A percentile compares a stretch with the other conserved stretches of the same genome.
phyloP scores from a whole-genome alignment of 768 basidiomycete genomes.

The Boletellus ananas region DNA sequence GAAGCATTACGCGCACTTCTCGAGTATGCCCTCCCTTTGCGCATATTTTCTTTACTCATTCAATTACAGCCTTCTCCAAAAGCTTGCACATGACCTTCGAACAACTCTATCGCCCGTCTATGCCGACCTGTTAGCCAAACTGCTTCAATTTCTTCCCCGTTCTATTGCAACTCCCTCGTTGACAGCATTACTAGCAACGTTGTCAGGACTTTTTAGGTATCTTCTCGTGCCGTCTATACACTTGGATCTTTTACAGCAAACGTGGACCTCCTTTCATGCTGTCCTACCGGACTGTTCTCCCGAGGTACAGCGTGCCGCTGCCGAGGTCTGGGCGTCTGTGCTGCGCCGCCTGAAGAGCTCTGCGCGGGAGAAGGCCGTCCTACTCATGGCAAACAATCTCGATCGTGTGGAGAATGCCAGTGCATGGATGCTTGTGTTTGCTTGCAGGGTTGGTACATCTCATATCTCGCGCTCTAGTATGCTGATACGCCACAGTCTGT shows the following conservation, averaged over 20 bases:
- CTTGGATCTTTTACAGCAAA: constrained; percentile 48
- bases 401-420: constrained; percentile 56
- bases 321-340: constrained; percentile 84
- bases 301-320: constrained; percentile 72
- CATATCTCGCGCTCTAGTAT: constrained; percentile 3
- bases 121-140: constrained; percentile 46
- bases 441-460: constrained; percentile 59
- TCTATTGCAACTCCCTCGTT: constrained; percentile 59
- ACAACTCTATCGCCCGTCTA: constrained; percentile 68
- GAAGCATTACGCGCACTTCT: constrained; percentile 72
- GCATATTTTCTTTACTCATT: constrained; percentile 8
- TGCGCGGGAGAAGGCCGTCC: constrained; percentile 53
- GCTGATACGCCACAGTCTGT: constrained; percentile 52
- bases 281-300: constrained; percentile 57
- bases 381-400: constrained; percentile 48
- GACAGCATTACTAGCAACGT: constrained; percentile 60
- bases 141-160: constrained; percentile 55
- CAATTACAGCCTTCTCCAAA: constrained; percentile 62
- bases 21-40: constrained; percentile 49
- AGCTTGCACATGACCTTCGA: constrained; percentile 77
- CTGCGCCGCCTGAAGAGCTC: constrained; percentile 67
- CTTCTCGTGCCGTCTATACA: constrained; percentile 64
- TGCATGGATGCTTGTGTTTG: constrained; percentile 73
- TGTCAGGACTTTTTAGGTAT: constrained; percentile 68
- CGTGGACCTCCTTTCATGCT: constrained; percentile 54